Conservation (phyloP, 176 grass and related monocot genomes). For the Aegilops umbellulata region DNA sequence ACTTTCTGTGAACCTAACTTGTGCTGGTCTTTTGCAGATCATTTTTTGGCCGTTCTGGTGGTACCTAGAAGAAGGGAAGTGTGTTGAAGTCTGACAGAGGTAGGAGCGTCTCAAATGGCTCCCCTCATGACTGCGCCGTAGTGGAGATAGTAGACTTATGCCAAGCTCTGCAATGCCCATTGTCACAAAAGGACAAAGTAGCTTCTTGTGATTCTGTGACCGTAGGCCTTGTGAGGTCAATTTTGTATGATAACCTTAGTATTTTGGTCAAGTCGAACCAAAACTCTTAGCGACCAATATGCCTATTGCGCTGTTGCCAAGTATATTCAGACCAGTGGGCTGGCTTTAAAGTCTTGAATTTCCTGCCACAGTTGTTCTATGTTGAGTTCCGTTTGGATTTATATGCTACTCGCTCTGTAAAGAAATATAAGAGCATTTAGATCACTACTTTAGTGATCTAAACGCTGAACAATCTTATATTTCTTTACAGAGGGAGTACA, state of each 20-base stretch:
- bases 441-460: no score
- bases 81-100: background rate
- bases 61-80: background rate
- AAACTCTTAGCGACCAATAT: background rate
- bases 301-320: background rate
- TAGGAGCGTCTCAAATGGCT: background rate
- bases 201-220: background rate
- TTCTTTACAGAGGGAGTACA: no score
- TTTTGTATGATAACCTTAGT: slow-evolving; percentile 20
- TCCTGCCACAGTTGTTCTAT: background rate
- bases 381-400: background rate
- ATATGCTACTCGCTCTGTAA: background rate
- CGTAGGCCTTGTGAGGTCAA: background rate
- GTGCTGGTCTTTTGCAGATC: slow-evolving; percentile 32
- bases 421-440: background rate
- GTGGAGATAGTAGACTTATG: slow-evolving; percentile 4
- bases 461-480: no score
- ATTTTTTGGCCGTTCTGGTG: slow-evolving; percentile 17
- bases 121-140: background rate
- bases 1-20: background rate
- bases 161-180: background rate
- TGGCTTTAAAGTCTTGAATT: background rate
- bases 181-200: background rate
- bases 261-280: background rate
- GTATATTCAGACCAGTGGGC: background rate